Conservation (phyloP, 2,329 filamentous ascomycete genomes). For the Alternaria sp. region DNA sequence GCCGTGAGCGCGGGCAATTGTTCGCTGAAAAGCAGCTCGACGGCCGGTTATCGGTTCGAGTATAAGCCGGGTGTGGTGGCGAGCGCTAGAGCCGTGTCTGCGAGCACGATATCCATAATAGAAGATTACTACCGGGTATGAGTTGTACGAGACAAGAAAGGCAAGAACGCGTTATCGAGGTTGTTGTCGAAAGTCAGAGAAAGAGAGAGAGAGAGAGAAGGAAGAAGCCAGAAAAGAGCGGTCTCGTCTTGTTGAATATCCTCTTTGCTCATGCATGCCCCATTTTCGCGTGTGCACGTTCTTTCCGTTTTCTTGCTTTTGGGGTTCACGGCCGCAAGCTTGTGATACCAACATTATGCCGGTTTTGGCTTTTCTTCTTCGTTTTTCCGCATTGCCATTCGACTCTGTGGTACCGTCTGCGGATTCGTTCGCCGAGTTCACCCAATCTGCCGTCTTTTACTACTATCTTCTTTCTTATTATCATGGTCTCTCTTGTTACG, state of each 20-base stretch:
- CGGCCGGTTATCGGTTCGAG: conserved; percentile 1
- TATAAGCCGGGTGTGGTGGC: neutral
- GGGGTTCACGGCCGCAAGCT: neutral
- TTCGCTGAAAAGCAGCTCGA: neutral
- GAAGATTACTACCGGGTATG: neutral
- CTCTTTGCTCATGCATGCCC: neutral
- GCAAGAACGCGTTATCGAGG: neutral
- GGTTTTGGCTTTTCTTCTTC: neutral
- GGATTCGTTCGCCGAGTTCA: neutral
- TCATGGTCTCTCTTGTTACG: neutral
- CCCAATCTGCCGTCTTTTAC: neutral
- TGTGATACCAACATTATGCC: neutral
- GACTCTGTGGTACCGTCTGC: neutral
- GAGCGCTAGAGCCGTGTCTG: neutral
- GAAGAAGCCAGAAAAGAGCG: neutral
- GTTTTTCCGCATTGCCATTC: neutral
- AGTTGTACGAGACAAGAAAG: neutral
- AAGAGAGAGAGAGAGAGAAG: neutral
- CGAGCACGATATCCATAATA: neutral
- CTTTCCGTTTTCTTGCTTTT: neutral
- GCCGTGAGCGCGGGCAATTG: conserved; percentile 1
- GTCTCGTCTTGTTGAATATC: neutral
- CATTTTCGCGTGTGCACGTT: neutral
- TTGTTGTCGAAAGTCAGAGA: neutral
- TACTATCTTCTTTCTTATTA: neutral